A percentile compares a stretch with the other conserved stretches of the same genome.
phyloP scores from a whole-genome alignment of 345 rosid genomes.

The rapeseed (Brassica napus) region Da-Ae NC_063436.1:20290001-20290500 shows the following conservation, averaged over 20 bases:
- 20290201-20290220: neutral
- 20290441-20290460: neutral
- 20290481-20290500: neutral
- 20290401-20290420: neutral
- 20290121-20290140: conserved; percentile 19
- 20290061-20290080: conserved; percentile 36
- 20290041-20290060: conserved; percentile 17
- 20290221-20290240: conserved; percentile 24
- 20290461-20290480: neutral
- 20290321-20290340: neutral
- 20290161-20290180: neutral
- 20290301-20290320: neutral
- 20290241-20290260: neutral
- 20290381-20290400: neutral
- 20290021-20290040: conserved; percentile 32
- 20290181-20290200: neutral
- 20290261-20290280: neutral
- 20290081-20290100: conserved; percentile 33
- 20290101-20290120: conserved; percentile 29
- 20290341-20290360: neutral
- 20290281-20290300: neutral
- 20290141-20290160: conserved; percentile 27
- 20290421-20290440: neutral
- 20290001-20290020: conserved; percentile 23
- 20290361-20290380: neutral